phyloP scores from a whole-genome alignment of 2,329 filamentous ascomycete genomes.

The Didymella keratinophila region DNA sequence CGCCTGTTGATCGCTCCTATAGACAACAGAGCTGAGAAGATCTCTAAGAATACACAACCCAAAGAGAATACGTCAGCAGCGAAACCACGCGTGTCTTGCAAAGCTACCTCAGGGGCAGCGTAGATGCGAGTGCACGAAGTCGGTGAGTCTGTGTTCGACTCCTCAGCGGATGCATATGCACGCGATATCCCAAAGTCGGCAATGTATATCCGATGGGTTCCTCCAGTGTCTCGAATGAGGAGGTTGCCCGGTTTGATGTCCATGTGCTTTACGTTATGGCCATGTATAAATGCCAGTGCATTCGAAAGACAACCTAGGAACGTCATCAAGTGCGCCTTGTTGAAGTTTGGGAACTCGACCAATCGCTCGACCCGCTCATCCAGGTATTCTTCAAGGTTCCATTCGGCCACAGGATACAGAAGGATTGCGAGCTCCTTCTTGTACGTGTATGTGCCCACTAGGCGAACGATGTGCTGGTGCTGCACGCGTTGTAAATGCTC shows the following conservation, averaged over 20 bases:
- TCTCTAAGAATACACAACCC: too few relatives aligned
- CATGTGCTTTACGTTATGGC: conserved; percentile 23
- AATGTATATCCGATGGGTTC: conserved; percentile 6
- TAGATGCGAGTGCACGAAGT: too few relatives aligned
- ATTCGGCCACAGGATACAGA: conserved; percentile 14
- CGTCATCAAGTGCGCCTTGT: not conserved
- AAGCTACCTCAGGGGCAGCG: too few relatives aligned
- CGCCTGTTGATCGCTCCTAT: too few relatives aligned
- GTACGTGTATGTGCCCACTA: conserved; percentile 18
- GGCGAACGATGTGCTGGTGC: conserved; percentile 16
- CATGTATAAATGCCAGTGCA: conserved; percentile 22
- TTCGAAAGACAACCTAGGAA: conserved; percentile 21
- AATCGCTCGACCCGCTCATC: not conserved
- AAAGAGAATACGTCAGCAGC: too few relatives aligned
- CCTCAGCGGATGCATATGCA: too few relatives aligned
- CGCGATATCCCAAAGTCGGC: not conserved
- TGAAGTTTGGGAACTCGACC: too few relatives aligned
- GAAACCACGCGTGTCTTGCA: too few relatives aligned
- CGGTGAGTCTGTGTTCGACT: too few relatives aligned
- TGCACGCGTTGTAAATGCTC: not conserved
- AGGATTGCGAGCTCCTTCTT: conserved; percentile 7
- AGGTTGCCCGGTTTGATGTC: conserved; percentile 32
- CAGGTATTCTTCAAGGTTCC: conserved; percentile 7
- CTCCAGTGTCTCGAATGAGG: conserved; percentile 9
- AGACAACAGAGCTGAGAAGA: too few relatives aligned